Percentiles rank a stretch among this genome's conserved stretches.
Conservation (phyloP, 306 rosid genomes). For the Quercus agrifolia region DNA sequence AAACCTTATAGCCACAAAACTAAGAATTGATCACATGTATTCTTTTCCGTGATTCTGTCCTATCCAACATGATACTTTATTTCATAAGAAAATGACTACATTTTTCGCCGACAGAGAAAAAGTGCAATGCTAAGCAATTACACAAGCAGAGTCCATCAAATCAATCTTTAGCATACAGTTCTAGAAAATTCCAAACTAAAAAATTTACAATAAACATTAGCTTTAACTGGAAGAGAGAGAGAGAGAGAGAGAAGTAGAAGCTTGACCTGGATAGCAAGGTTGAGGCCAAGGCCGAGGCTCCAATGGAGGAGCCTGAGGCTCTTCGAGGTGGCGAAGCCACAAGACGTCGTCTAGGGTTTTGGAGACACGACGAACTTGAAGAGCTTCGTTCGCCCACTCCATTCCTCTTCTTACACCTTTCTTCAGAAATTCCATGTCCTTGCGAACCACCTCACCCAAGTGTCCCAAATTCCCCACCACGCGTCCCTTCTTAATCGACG, state of each 20-base stretch:
- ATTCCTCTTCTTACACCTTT: constrained; percentile 49
- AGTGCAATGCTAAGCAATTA: too few relatives aligned
- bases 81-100: too few relatives aligned
- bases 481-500: constrained; percentile 30
- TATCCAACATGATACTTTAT: too few relatives aligned
- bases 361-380: constrained; percentile 58
- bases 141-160: too few relatives aligned
- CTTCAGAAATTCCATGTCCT: constrained; percentile 71
- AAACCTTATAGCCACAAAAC: too few relatives aligned
- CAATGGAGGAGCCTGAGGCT: constrained; percentile 49
- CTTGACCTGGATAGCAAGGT: constrained; percentile 80
- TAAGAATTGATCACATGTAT: too few relatives aligned
- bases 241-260: neutral
- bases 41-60: too few relatives aligned
- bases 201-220: neutral
- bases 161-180: too few relatives aligned
- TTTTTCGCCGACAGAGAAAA: too few relatives aligned
- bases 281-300: constrained; percentile 63
- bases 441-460: constrained; percentile 52
- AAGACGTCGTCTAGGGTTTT: constrained; percentile 58
- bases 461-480: constrained; percentile 63
- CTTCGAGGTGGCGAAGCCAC: constrained; percentile 85
- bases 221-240: neutral
- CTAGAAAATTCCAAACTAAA: too few relatives aligned
- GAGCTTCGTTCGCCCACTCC: constrained; percentile 59